Evolutionary conservation across 371 early-diverging fungal species (phyloP).

Genomic region (Mortierella sp.): DNA sequence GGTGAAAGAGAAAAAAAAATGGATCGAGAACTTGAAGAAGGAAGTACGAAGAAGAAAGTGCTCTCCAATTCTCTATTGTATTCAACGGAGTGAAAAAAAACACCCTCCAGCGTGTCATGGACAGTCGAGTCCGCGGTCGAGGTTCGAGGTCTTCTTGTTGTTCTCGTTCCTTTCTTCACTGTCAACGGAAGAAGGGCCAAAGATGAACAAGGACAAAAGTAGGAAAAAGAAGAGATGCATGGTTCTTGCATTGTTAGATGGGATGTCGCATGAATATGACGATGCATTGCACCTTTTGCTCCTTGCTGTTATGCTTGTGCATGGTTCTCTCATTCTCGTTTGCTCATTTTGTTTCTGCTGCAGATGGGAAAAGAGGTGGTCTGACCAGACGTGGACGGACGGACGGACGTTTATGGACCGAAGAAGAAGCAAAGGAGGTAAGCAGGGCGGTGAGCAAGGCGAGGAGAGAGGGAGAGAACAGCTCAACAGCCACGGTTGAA

Average conservation of each 20-base stretch:
- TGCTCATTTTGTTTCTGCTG: constrained; percentile 3
- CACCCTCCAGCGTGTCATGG: neutral
- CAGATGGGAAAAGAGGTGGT: neutral
- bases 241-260: no score
- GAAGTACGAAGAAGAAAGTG: neutral
- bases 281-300: no score
- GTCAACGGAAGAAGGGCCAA: no score
- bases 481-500: neutral
- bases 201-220: no score
- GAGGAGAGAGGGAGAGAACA: neutral
- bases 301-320: neutral
- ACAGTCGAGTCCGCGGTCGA: neutral
- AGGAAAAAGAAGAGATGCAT: no score
- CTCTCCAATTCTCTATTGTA: constrained; percentile 1
- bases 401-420: constrained; percentile 4
- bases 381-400: neutral
- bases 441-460: neutral
- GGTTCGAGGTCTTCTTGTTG: no score
- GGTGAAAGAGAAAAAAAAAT: neutral
- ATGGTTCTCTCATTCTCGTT: neutral
- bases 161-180: no score
- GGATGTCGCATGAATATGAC: neutral
- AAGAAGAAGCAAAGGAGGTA: neutral
- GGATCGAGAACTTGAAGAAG: neutral
- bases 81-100: constrained; percentile 11